Base-by-base conservation (phyloP, 441 rosid species). In the Lepidium campestre region DNA sequence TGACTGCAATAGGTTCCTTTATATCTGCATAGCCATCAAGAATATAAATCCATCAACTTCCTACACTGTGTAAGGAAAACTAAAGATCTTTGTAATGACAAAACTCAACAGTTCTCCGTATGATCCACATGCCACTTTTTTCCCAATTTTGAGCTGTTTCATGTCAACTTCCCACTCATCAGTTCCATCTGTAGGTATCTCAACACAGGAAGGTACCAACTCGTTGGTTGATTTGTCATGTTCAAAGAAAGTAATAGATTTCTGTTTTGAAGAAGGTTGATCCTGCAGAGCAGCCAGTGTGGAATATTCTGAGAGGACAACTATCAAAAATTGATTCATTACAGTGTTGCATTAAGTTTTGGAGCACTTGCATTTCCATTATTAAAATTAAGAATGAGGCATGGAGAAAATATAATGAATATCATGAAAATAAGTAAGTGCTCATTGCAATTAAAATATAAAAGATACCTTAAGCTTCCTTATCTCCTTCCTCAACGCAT, bases 101-200 rank as follows among this genome's bases (percentile, higher is more conserved):
- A 29, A 69, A 81, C 97, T 78, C 85, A 91, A 91, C 97, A 91
- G 77, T 75, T 91, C 97, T 19, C 97, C 97, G 35, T 72, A 82
- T 62, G 99, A 84, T 64, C 97, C 96, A 61, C 94, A 89, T 68
- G 92, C 92, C 69, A 91, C 88, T 78, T 86, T 91, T 75, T 73
- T 83, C 72, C 74, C 96, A 64, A 84, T 71, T 67, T 77, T 85
- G 74, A 94, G 85, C 70, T 84, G 97, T 50, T 71, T 82, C 71
- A 81, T 50, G 80, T 88, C 91, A 75, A 91, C 88, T 81, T 91
- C 99, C 97, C 99, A 94, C 62, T 86, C 97, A 83, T 94, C 97
- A 74, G 87, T 85, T 62, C 90, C 97, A 83, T 91, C 99, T 3
- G 81, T 77, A 41, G 99, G 99, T 75, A 94, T 88, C 78, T 89